A percentile compares a stretch with the other conserved stretches of the same genome.
phyloP scores from a whole-genome alignment of 1,284 basidiomycete genomes.

The Paramarasmius palmivorus region DNA sequence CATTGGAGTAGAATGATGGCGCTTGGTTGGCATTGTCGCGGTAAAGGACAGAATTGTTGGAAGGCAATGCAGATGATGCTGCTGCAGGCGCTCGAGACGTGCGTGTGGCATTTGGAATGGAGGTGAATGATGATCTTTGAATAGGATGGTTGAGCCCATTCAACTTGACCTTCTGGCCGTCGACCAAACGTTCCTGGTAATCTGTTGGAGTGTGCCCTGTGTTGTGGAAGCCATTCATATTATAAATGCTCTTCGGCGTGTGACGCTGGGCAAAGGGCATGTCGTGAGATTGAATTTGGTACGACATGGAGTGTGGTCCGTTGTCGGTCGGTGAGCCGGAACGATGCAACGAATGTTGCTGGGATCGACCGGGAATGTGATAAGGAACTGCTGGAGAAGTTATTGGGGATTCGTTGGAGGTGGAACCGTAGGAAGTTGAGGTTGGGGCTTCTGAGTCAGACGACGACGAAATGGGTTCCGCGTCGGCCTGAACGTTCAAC shows the following conservation, averaged over 20 bases:
- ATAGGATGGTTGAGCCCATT: conserved; percentile 42
- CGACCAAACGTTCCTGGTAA: conserved; percentile 32
- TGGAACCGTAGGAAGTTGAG: conserved; percentile 44
- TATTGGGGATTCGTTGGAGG: conserved; percentile 49
- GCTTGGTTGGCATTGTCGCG: conserved; percentile 23
- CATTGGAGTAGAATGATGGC: conserved; percentile 27
- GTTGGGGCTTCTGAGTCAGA: conserved; percentile 54
- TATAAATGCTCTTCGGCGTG: conserved; percentile 29
- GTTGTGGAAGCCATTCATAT: conserved; percentile 32
- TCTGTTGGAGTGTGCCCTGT: conserved; percentile 34
- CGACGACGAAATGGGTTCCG: conserved; percentile 58
- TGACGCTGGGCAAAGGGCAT: conserved; percentile 24
- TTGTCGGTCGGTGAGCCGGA: conserved; percentile 51
- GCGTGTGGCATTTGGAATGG: conserved; percentile 39
- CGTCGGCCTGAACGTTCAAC: conserved; percentile 77
- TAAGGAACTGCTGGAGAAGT: conserved; percentile 57
- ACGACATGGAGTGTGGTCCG: conserved; percentile 30
- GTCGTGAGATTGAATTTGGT: conserved; percentile 36
- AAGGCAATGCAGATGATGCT: conserved; percentile 21
- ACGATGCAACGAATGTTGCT: conserved; percentile 39
- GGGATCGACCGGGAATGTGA: conserved; percentile 48
- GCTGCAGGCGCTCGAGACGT: conserved; percentile 32
- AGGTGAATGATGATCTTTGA: conserved; percentile 30
- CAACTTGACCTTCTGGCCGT: conserved; percentile 36
- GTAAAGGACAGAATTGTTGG: conserved; percentile 8